Conservation (phyloP, 1,284 basidiomycete genomes). For the Moesziomyces sp. region DNA sequence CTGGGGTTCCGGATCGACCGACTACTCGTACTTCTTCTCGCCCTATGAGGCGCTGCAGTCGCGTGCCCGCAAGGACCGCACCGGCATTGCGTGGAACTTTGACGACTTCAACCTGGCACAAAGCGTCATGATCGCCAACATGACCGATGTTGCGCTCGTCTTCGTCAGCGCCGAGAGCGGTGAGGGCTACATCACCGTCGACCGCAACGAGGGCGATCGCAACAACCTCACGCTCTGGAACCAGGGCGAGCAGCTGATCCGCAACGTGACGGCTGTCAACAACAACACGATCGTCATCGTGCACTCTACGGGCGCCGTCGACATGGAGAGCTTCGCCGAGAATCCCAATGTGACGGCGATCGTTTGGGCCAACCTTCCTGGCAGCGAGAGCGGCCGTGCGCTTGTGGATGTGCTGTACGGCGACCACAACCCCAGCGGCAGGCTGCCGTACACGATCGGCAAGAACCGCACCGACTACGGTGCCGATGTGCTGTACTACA, state of each 20-base stretch:
- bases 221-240: conserved; percentile 85
- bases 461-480: conserved; percentile 51
- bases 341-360: conserved; percentile 63
- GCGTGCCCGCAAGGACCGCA: conserved; percentile 72
- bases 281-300: conserved; percentile 63
- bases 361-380: conserved; percentile 53
- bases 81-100: conserved; percentile 71
- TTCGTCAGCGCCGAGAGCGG: conserved; percentile 71
- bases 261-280: conserved; percentile 49
- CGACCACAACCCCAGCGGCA: conserved; percentile 55
- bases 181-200: conserved; percentile 69
- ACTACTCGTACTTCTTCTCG: conserved; percentile 71
- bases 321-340: conserved; percentile 55
- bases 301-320: conserved; percentile 50
- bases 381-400: conserved; percentile 54
- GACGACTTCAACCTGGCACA: conserved; percentile 72
- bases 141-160: conserved; percentile 72
- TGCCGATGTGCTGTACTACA: conserved; percentile 53
- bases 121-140: conserved; percentile 51
- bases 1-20: conserved; percentile 75
- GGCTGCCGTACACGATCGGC: conserved; percentile 61
- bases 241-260: conserved; percentile 73
- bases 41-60: conserved; percentile 77
- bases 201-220: conserved; percentile 72
- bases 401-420: conserved; percentile 58